Conservation (phyloP, 768 basidiomycete species). For the Lentinus brumalis region DNA sequence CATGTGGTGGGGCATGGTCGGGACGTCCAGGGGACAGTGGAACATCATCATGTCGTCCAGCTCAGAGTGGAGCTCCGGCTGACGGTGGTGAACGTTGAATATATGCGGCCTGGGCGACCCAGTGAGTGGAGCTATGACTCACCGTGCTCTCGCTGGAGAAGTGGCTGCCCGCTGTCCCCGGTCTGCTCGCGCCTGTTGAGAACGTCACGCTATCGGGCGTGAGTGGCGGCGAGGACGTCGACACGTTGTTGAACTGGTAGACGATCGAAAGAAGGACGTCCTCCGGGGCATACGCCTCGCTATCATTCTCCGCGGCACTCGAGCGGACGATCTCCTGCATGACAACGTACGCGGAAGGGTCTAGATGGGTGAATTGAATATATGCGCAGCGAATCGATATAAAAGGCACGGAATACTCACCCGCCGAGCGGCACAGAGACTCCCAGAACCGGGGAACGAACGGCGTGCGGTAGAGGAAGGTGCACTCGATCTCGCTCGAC, state of each 20-base stretch:
- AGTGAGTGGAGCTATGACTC: background rate
- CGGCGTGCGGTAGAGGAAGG: slow-evolving; percentile 27
- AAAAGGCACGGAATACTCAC: slow-evolving; percentile 15
- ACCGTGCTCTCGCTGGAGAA: slow-evolving; percentile 13
- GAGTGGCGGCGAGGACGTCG: slow-evolving; percentile 23
- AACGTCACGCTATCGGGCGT: slow-evolving; percentile 26
- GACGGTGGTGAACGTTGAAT: background rate
- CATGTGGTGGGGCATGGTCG: slow-evolving; percentile 8
- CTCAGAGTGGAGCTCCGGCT: slow-evolving; percentile 25
- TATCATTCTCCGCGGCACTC: slow-evolving; percentile 3
- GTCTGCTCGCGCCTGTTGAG: slow-evolving; percentile 27
- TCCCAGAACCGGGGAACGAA: slow-evolving; percentile 30
- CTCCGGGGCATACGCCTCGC: slow-evolving; percentile 5
- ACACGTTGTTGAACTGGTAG: slow-evolving; percentile 28
- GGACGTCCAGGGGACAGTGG: slow-evolving; percentile 13
- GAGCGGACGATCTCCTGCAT: slow-evolving; percentile 28
- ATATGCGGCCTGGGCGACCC: background rate
- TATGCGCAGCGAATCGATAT: background rate
- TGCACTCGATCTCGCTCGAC: slow-evolving; percentile 26
- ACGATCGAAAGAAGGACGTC: slow-evolving; percentile 26
- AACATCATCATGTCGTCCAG: slow-evolving; percentile 26
- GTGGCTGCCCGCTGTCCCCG: slow-evolving; percentile 12
- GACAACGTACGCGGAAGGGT: slow-evolving; percentile 25
- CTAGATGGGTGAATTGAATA: slow-evolving; percentile 7
- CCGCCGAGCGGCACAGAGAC: slow-evolving; percentile 19